Evolutionary conservation across 1,284 basidiomycete species (phyloP).

Genomic region (Leccinum brunneo-olivaceum): DNA sequence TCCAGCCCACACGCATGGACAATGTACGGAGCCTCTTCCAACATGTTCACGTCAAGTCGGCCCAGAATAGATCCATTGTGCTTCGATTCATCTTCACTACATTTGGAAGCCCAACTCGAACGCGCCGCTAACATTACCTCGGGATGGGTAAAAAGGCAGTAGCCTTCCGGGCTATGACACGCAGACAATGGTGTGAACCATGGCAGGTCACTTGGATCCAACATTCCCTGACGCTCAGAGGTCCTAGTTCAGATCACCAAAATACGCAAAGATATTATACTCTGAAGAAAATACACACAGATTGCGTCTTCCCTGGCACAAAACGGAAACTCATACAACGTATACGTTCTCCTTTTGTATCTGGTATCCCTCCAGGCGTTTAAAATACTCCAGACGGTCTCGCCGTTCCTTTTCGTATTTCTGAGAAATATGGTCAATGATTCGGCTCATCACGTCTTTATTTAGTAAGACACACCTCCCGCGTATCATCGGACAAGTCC

Average conservation of each 20-base stretch:
- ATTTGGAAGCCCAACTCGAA: too few relatives aligned
- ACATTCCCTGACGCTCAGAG: too few relatives aligned
- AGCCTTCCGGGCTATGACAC: too few relatives aligned
- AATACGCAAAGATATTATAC: constrained; percentile 9
- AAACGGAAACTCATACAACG: constrained; percentile 38
- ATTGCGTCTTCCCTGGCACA: constrained; percentile 4
- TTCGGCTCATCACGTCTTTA: background rate
- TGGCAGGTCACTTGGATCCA: too few relatives aligned
- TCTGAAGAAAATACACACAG: constrained; percentile 14
- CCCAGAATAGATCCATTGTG: too few relatives aligned
- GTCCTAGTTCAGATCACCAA: too few relatives aligned
- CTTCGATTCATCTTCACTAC: too few relatives aligned
- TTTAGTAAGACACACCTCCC: constrained; percentile 19
- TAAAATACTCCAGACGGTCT: constrained; percentile 52
- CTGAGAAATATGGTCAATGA: constrained; percentile 23
- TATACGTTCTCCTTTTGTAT: constrained; percentile 56
- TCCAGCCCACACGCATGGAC: constrained; percentile 16
- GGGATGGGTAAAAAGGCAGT: too few relatives aligned
- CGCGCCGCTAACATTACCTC: too few relatives aligned
- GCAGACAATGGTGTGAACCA: too few relatives aligned
- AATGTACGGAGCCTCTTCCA: constrained; percentile 7
- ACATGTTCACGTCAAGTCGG: too few relatives aligned
- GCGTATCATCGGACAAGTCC: constrained; percentile 28
- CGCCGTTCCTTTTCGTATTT: constrained; percentile 40
- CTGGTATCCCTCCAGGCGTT: constrained; percentile 44